Evolutionary conservation across 2,329 filamentous ascomycete species (phyloP).

Genomic region (Epichloe typhina): DNA sequence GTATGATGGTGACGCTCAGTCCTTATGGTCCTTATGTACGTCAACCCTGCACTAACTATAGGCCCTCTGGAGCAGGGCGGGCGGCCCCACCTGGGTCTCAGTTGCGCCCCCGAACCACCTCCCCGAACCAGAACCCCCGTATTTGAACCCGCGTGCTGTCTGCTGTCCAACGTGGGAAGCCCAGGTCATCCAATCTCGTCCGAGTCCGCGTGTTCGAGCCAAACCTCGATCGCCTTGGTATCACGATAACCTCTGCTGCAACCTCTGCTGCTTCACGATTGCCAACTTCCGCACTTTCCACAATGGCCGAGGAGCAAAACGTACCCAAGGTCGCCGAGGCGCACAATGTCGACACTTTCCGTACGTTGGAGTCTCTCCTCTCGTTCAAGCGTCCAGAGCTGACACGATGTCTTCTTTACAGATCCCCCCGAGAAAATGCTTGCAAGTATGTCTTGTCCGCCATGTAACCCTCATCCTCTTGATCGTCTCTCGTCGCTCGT

Average conservation of each 20-base stretch:
- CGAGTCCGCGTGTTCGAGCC: neutral
- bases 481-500: neutral
- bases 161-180: too few species aligned
- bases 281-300: constrained; percentile 1
- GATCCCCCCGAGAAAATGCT: constrained; percentile 57
- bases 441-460: constrained; percentile 37
- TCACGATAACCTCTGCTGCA: neutral
- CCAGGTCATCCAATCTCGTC: too few species aligned
- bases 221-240: neutral
- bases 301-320: constrained; percentile 33
- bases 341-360: constrained; percentile 62
- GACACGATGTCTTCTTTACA: constrained; percentile 16
- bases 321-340: constrained; percentile 55
- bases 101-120: neutral
- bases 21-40: too few species aligned
- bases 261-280: neutral
- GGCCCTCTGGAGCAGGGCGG: neutral
- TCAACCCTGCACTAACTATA: too few species aligned
- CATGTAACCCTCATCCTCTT: constrained; percentile 1
- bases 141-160: neutral
- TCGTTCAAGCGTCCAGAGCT: neutral
- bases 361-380: constrained; percentile 28
- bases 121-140: neutral
- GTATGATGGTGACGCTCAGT: too few species aligned
- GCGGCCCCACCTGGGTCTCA: too few species aligned